Evolutionary conservation across 768 basidiomycete genomes (phyloP), one percentile per base, ranked within the genome.

Genomic region (Tricholoma bakamatsutake): DNA sequence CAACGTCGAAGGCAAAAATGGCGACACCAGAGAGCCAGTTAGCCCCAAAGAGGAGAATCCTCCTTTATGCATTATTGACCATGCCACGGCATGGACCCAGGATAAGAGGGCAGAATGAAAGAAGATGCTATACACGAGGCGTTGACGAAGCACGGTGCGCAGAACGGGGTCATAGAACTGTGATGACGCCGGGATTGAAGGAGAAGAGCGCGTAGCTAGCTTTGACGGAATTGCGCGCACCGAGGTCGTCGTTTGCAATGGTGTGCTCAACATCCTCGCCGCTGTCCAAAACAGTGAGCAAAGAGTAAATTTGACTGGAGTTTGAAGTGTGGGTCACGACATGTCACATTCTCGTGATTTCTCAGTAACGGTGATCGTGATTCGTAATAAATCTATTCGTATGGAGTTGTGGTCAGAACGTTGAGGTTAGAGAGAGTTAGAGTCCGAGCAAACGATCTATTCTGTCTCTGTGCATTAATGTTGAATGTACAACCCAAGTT

Each of bases 111-210:
- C 72, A 33, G 85, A 81, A 33, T 73, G 74, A 8, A 76, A 65
- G 56, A 90, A 80, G 31, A 85, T 76, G 56, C 71, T 72, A 59
- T 76, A 73, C 21, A 79, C 70, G 6, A 88, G 78, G 39, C 87
- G 80, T 62, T 82, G 81, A 50, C 75, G 78, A 46, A 90, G 76
- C 5, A 85, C 75, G 2, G 77, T 68, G 63, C 85, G 88, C 1
- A 83, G 79, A 45, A 82, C 77, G 8, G 87, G 87, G 59, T 88
- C 84, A 64, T 83, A 90, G 1, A 75, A 69, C 59, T 83, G 78
- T 5, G 77, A 69, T 1, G 87, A 67, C 0, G 83, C 75, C 0
- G 86, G 84, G 5, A 89, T 69, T 1, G 77, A 70, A 0, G 82
- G 81, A 1, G 84, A 69, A 0, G 82, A 70, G 50, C 80, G 80